Percentiles rank a stretch among this genome's conserved stretches.
Evolutionary conservation across 2,329 filamentous ascomycete genomes (phyloP).

Genomic region (Nectriaceae sp.): DNA sequence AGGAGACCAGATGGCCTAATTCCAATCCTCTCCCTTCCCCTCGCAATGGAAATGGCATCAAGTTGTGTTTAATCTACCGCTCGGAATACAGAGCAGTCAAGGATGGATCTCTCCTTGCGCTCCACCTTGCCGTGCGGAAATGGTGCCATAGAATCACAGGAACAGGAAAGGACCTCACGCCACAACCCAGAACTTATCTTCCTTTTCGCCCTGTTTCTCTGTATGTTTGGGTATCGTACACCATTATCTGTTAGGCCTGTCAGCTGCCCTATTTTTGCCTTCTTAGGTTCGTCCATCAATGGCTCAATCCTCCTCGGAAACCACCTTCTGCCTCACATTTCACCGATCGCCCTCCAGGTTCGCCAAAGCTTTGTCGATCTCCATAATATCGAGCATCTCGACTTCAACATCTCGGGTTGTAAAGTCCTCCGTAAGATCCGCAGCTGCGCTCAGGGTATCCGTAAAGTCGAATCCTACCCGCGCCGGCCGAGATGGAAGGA

Average conservation of each 20-base stretch:
- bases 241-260: constrained; percentile 9
- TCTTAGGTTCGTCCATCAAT: constrained; percentile 17
- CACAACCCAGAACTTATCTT: neutral
- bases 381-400: constrained; percentile 66
- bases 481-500: constrained; percentile 29
- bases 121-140: constrained; percentile 73
- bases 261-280: constrained; percentile 19
- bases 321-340: constrained; percentile 52
- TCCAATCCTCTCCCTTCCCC: constrained; percentile 25
- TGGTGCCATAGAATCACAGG: neutral
- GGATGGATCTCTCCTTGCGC: constrained; percentile 74
- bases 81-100: constrained; percentile 77
- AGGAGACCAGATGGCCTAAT: constrained; percentile 45
- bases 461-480: constrained; percentile 51
- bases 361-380: constrained; percentile 62
- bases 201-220: constrained; percentile 14
- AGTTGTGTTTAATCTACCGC: constrained; percentile 59
- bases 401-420: constrained; percentile 56
- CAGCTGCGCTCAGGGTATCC: constrained; percentile 52
- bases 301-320: constrained; percentile 47
- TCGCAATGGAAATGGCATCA: constrained; percentile 27
- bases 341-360: constrained; percentile 53
- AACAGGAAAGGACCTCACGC: neutral
- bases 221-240: constrained; percentile 43
- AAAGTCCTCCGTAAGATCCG: constrained; percentile 53